Evolutionary conservation across 1,139 yeast genomes (phyloP).

Genomic region (Scheffersomyces cryptocercus): DNA sequence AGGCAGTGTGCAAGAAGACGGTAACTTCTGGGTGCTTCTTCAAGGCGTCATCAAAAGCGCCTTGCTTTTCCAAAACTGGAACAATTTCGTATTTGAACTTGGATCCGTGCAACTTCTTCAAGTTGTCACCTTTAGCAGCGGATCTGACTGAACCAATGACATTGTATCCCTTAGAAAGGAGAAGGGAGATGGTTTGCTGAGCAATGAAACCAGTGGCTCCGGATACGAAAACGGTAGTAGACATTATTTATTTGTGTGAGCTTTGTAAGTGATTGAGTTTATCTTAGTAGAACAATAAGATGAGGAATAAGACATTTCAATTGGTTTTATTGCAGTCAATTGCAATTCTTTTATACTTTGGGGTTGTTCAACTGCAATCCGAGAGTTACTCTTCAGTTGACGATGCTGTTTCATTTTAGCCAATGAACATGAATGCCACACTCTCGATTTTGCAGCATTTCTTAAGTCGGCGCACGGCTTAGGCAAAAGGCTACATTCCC

Average conservation of each 20-base stretch:
- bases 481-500: too few relatives aligned
- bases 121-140: conserved; percentile 22
- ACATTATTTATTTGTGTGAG: conserved; percentile 9
- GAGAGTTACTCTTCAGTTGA: too few relatives aligned
- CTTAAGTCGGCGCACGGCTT: too few relatives aligned
- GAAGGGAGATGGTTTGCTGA: conserved; percentile 17
- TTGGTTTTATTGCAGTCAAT: too few relatives aligned
- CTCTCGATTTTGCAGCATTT: too few relatives aligned
- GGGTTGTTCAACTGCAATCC: too few relatives aligned
- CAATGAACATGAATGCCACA: too few relatives aligned
- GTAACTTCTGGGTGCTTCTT: conserved; percentile 27
- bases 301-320: too few relatives aligned
- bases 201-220: conserved; percentile 42
- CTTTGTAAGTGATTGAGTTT: not conserved
- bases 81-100: conserved; percentile 12
- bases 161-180: conserved; percentile 14
- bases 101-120: conserved; percentile 15
- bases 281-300: too few relatives aligned
- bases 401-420: too few relatives aligned
- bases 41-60: conserved; percentile 8
- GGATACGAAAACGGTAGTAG: conserved; percentile 26
- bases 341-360: too few relatives aligned
- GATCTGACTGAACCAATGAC: conserved; percentile 39
- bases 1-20: conserved; percentile 13
- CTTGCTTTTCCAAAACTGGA: conserved; percentile 4